Evolutionary conservation across 2,329 filamentous ascomycete species (phyloP).

Genomic region (Mariannaea elegans): DNA sequence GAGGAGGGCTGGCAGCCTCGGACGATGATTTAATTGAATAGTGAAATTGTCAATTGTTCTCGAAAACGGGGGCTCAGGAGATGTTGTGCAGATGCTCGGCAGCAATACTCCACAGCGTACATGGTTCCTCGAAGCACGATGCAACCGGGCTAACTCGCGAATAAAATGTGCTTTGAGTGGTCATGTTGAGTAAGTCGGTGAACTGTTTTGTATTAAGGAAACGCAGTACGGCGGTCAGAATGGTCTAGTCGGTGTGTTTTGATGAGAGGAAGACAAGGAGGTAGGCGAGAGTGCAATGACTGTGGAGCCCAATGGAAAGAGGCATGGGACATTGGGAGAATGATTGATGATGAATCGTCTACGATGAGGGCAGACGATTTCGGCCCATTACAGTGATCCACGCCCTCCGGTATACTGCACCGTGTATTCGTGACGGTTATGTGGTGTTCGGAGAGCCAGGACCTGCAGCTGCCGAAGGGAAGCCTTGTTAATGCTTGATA

Average conservation of each 20-base stretch:
- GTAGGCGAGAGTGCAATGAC: background rate
- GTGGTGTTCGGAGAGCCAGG: constrained; percentile 16
- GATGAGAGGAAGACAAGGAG: constrained; percentile 1
- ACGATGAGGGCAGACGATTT: constrained; percentile 8
- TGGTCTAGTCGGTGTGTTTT: constrained; percentile 4
- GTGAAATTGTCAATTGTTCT: background rate
- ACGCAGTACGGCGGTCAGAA: constrained; percentile 6
- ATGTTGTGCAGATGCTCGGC: constrained; percentile 10
- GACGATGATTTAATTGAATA: constrained; percentile 38
- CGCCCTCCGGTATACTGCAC: background rate
- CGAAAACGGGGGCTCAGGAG: constrained; percentile 1
- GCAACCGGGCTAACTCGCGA: background rate
- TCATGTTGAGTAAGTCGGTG: background rate
- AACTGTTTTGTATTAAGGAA: background rate
- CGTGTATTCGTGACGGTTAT: background rate
- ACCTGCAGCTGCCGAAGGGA: constrained; percentile 20
- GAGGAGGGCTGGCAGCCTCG: constrained; percentile 61
- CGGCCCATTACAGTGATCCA: constrained; percentile 13
- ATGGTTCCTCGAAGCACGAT: constrained; percentile 2
- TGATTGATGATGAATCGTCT: constrained; percentile 1
- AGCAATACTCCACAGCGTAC: constrained; percentile 8
- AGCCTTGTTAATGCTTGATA: constrained; percentile 10
- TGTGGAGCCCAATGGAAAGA: constrained; percentile 1
- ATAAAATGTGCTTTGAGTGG: background rate
- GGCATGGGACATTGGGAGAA: constrained; percentile 1